Evolutionary conservation across 345 rosid genomes (phyloP).

Genomic region (Moricandia moricandioides): DNA sequence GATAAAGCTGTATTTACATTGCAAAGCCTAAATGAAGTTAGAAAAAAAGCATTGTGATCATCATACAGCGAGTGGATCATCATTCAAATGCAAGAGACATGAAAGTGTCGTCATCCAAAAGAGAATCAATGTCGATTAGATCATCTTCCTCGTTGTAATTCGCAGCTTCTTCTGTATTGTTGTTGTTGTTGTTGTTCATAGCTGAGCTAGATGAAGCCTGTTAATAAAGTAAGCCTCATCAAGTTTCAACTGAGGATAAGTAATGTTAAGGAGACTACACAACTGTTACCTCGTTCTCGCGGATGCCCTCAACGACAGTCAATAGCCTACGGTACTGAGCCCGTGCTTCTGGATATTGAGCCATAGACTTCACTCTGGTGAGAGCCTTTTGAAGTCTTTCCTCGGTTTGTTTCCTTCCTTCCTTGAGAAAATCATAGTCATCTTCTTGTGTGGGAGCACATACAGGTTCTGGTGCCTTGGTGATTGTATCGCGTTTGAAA

Average conservation of each 20-base stretch:
- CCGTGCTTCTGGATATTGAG: conserved; percentile 77
- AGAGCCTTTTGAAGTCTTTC: conserved; percentile 81
- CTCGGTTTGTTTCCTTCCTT: conserved; percentile 87
- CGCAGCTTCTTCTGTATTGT: conserved; percentile 28
- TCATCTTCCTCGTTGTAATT: conserved; percentile 47
- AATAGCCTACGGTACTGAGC: conserved; percentile 84
- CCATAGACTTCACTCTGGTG: conserved; percentile 90
- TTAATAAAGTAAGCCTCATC: conserved; percentile 7
- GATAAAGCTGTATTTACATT: conserved; percentile 31
- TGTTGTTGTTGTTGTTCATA: conserved; percentile 33
- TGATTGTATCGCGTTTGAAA: conserved; percentile 55
- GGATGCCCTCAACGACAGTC: conserved; percentile 63
- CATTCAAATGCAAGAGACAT: conserved; percentile 73
- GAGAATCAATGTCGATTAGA: conserved; percentile 53
- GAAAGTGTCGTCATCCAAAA: conserved; percentile 70
- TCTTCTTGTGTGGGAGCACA: conserved; percentile 43
- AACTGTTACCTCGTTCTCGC: conserved; percentile 57
- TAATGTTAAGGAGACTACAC: not conserved
- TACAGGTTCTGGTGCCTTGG: conserved; percentile 41
- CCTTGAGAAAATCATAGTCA: conserved; percentile 85
- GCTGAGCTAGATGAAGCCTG: conserved; percentile 41
- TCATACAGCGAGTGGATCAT: conserved; percentile 10
- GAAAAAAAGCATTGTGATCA: conserved; percentile 8
- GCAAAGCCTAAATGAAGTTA: conserved; percentile 24
- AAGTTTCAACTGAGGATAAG: not conserved